Percentiles rank a stretch among this genome's conserved stretches.
Evolutionary conservation across 2,329 filamentous ascomycete genomes (phyloP).

Genomic region (Ambrosiella cleistominuta): DNA sequence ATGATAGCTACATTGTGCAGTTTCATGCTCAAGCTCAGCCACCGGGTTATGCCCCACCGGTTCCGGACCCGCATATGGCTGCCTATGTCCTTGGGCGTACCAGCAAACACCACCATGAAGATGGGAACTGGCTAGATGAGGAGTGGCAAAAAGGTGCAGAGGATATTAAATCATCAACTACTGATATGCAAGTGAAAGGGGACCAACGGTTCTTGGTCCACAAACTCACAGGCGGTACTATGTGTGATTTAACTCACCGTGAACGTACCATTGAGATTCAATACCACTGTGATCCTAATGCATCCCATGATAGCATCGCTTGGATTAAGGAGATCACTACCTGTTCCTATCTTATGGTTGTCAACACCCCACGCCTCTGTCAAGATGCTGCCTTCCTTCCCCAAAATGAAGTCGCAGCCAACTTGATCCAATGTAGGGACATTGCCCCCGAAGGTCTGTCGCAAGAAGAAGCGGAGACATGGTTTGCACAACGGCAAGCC

Average conservation of each 20-base stretch:
- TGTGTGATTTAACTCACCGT: constrained; percentile 71
- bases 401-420: constrained; percentile 57
- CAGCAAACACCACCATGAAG: constrained; percentile 15
- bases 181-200: constrained; percentile 60
- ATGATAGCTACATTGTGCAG: constrained; percentile 71
- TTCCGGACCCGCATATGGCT: constrained; percentile 56
- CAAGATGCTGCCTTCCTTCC: constrained; percentile 74
- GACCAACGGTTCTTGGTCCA: constrained; percentile 78
- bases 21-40: constrained; percentile 65
- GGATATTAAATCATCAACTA: constrained; percentile 10
- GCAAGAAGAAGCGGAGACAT: constrained; percentile 17
- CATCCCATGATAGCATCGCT: constrained; percentile 57
- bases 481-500: constrained; percentile 27
- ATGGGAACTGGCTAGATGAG: constrained; percentile 16
- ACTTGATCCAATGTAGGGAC: constrained; percentile 58
- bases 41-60: constrained; percentile 53
- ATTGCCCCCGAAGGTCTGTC: constrained; percentile 36
- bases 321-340: constrained; percentile 89
- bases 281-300: constrained; percentile 59
- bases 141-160: constrained; percentile 17
- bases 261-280: constrained; percentile 73
- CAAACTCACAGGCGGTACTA: constrained; percentile 58
- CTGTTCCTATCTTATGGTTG: constrained; percentile 82
- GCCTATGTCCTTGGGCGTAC: constrained; percentile 57
- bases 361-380: constrained; percentile 78